A percentile compares a stretch with the other conserved stretches of the same genome.
phyloP scores from a whole-genome alignment of 208 protist species.

The Leishmania gerbilli region DNA sequence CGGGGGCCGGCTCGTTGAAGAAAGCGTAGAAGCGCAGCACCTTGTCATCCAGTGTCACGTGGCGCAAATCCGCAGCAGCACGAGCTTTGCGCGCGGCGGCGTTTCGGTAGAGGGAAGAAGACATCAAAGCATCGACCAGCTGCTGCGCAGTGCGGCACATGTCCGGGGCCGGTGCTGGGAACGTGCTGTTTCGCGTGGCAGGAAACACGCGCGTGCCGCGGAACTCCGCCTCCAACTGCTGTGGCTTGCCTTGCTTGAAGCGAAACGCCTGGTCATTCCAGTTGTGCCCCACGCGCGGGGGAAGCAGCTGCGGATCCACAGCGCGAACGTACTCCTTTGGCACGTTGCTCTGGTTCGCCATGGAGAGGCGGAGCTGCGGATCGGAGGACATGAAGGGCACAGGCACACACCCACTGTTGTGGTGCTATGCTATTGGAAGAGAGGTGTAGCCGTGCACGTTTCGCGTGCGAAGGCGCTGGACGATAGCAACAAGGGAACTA shows the following conservation, averaged over 20 bases:
- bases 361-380: constrained; percentile 32
- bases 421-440: neutral
- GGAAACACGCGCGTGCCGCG: constrained; percentile 68
- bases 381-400: constrained; percentile 25
- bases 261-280: constrained; percentile 90
- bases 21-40: constrained; percentile 96
- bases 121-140: constrained; percentile 64
- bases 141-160: constrained; percentile 68
- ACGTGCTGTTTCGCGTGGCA: constrained; percentile 51
- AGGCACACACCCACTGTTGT: neutral
- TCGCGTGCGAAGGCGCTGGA: neutral
- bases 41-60: constrained; percentile 91
- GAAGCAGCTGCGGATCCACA: constrained; percentile 71
- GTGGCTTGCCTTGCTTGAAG: constrained; percentile 72
- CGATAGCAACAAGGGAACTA: neutral
- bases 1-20: constrained; percentile 93
- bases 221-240: constrained; percentile 85
- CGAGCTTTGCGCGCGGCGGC: constrained; percentile 12
- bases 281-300: constrained; percentile 87
- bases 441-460: neutral
- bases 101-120: constrained; percentile 26
- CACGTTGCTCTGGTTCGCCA: constrained; percentile 54
- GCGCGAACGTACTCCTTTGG: constrained; percentile 81
- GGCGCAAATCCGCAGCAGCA: constrained; percentile 26
- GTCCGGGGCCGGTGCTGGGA: constrained; percentile 41